These are phyloP conservation scores for Boehmeria nivea DNA, from an alignment of 306 rosid genomes.

Conservation along the genomic window DNA sequence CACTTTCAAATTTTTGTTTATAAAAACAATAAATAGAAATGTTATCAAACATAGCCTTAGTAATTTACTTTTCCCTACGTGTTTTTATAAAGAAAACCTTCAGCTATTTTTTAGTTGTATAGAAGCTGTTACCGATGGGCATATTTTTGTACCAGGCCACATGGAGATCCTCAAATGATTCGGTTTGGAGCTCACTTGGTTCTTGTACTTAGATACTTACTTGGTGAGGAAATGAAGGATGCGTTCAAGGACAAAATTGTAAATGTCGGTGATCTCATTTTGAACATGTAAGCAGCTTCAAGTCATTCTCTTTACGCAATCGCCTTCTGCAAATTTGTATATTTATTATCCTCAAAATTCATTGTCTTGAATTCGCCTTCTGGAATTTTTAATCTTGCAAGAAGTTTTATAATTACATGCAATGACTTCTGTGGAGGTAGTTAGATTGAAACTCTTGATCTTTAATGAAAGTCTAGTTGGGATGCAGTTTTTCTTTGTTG, in stretches of 20 bases:
- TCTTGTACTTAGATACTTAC: conserved; percentile 82
- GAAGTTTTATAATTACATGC: neutral
- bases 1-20: too few relatives aligned
- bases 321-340: conserved; percentile 7
- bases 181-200: conserved; percentile 97
- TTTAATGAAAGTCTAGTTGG: conserved; percentile 6
- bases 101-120: conserved; percentile 14
- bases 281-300: conserved; percentile 74
- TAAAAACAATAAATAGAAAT: too few relatives aligned
- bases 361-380: neutral
- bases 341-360: conserved; percentile 4
- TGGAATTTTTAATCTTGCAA: neutral
- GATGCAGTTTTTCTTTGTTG: conserved; percentile 23
- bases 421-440: conserved; percentile 1
- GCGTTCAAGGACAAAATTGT: conserved; percentile 69
- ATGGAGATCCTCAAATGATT: conserved; percentile 95
- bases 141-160: conserved; percentile 52
- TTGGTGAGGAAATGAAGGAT: conserved; percentile 71
- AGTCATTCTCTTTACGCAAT: conserved; percentile 10
- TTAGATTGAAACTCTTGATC: neutral
- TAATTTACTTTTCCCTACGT: too few relatives aligned
- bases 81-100: too few relatives aligned
- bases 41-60: too few relatives aligned
- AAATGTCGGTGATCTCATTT: conserved; percentile 85
- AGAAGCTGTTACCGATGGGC: conserved; percentile 17